Conservation (phyloP, 495 filamentous ascomycete species). For the Penicillium diatomitis region DNA sequence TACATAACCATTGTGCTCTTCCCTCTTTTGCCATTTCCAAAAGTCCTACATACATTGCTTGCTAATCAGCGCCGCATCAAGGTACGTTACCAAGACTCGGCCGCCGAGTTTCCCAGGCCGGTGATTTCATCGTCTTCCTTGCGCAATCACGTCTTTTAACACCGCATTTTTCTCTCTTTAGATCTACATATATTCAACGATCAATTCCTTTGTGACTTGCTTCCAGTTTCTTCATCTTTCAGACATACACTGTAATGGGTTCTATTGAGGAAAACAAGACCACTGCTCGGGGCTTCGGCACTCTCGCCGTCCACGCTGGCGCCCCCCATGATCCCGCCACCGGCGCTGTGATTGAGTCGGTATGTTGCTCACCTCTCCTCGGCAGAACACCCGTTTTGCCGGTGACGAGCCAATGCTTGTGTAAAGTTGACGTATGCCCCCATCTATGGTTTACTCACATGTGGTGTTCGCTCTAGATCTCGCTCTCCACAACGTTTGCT, state of each 20-base stretch:
- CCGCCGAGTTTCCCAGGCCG: conserved; percentile 6
- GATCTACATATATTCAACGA: background rate
- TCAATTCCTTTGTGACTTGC: background rate
- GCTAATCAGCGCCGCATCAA: conserved; percentile 8
- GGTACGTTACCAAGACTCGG: background rate
- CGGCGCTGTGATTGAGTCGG: conserved; percentile 87
- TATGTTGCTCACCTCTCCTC: conserved; percentile 21
- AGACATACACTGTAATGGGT: conserved; percentile 12
- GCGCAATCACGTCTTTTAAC: conserved; percentile 9
- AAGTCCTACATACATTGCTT: conserved; percentile 7
- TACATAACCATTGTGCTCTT: background rate
- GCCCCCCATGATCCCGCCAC: conserved; percentile 81
- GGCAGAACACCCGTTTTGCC: background rate
- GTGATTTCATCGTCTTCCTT: conserved; percentile 16
- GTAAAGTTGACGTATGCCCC: too few relatives aligned
- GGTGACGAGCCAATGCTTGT: background rate
- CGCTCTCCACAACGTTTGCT: conserved; percentile 87
- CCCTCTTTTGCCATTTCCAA: background rate
- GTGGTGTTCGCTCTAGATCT: conserved; percentile 48
- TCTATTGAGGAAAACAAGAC: conserved; percentile 20
- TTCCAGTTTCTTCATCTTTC: background rate
- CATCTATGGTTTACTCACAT: too few relatives aligned
- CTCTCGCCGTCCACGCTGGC: conserved; percentile 88
- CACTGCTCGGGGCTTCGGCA: conserved; percentile 63
- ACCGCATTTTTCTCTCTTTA: background rate